Evolutionary conservation across 176 grass and related monocot species (phyloP).

Genomic region (Triticum urartu): DNA sequence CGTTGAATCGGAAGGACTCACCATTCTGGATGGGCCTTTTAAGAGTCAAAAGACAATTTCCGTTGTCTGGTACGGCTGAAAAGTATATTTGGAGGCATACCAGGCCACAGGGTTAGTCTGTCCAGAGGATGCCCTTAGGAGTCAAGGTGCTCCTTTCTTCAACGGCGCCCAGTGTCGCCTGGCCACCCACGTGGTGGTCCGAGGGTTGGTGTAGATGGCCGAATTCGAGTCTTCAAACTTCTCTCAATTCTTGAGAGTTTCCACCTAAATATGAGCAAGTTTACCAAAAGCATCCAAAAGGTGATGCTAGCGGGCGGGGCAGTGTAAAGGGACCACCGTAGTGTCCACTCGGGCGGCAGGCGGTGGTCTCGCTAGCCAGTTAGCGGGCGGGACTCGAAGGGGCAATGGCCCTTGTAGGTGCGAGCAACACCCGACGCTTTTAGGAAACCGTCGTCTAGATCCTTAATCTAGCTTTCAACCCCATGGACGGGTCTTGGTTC

Average conservation of each 20-base stretch:
- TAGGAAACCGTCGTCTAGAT: background rate
- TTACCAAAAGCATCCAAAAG: background rate
- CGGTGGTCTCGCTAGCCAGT: too few relatives aligned
- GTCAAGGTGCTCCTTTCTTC: background rate
- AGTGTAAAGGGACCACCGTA: too few relatives aligned
- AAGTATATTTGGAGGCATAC: too few relatives aligned
- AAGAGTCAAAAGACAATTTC: too few relatives aligned
- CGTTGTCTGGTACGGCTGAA: too few relatives aligned
- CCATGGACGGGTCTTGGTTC: background rate
- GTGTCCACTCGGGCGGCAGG: too few relatives aligned
- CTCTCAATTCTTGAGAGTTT: background rate
- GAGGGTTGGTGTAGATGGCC: background rate
- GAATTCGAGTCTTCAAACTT: background rate
- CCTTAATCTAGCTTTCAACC: background rate
- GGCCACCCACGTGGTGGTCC: background rate
- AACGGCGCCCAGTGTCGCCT: background rate
- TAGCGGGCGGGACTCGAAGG: too few relatives aligned
- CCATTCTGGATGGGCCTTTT: too few relatives aligned
- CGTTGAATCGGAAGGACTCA: too few relatives aligned
- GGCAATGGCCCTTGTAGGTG: too few relatives aligned
- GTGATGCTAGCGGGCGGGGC: background rate
- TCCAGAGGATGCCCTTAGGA: background rate
- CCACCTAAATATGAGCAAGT: background rate
- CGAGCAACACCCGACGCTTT: too few relatives aligned
- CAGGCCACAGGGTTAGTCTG: too few relatives aligned